Conservation (phyloP, 768 basidiomycete genomes). For the Cubamyces sp. region DNA sequence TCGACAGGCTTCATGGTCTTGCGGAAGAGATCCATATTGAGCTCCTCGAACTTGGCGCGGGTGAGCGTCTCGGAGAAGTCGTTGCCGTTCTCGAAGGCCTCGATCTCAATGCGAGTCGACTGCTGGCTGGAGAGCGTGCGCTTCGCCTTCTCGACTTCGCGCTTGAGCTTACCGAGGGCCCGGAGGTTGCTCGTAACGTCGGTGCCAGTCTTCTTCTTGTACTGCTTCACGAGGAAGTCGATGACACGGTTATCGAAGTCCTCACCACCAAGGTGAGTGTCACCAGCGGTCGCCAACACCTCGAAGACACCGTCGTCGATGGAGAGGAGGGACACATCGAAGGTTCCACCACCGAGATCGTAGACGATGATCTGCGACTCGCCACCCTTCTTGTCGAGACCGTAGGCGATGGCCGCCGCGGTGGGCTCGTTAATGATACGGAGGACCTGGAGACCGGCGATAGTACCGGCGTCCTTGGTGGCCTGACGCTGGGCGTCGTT, state of each 20-base stretch:
- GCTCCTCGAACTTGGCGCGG: conserved; percentile 97
- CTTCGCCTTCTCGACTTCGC: conserved; percentile 76
- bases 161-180: conserved; percentile 71
- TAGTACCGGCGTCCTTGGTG: conserved; percentile 96
- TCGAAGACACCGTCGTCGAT: conserved; percentile 66
- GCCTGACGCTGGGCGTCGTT: conserved; percentile 99
- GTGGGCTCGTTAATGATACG: conserved; percentile 99
- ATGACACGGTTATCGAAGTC: conserved; percentile 77
- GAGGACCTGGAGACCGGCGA: conserved; percentile 92
- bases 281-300: conserved; percentile 63
- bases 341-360: conserved; percentile 98
- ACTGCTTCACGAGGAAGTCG: conserved; percentile 68
- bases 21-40: conserved; percentile 98
- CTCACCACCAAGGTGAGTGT: conserved; percentile 68
- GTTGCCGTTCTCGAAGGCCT: conserved; percentile 93
- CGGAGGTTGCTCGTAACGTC: conserved; percentile 64
- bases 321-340: conserved; percentile 93
- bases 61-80: conserved; percentile 98
- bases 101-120: conserved; percentile 90
- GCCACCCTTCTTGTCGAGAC: conserved; percentile 93
- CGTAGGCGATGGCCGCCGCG: conserved; percentile 96
- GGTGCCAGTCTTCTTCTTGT: conserved; percentile 68
- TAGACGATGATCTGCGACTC: conserved; percentile 98
- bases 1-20: conserved; percentile 99
- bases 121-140: conserved; percentile 85